phyloP scores from a whole-genome alignment of 352 stramenopile genomes.

The Phytopythium vexans region DNA sequence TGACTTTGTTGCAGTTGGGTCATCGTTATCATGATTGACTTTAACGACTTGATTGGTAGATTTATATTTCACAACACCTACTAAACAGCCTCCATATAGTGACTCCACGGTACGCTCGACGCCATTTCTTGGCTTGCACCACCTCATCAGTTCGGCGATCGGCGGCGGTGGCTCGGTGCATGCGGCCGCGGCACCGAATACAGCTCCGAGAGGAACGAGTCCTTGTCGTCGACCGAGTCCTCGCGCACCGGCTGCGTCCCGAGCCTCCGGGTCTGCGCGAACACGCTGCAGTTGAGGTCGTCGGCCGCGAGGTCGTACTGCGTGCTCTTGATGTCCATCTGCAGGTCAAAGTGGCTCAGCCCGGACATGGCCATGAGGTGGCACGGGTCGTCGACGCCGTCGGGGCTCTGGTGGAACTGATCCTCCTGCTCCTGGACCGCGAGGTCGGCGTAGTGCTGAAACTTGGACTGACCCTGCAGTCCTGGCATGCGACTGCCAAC shows the following conservation, averaged over 20 bases:
- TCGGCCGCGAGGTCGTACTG: slow-evolving; percentile 12
- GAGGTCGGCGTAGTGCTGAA: too few species aligned
- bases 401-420: slow-evolving; percentile 16
- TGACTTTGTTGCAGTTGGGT: too few species aligned
- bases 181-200: slow-evolving; percentile 34
- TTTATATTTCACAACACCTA: too few species aligned
- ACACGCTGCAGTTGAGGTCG: slow-evolving; percentile 14
- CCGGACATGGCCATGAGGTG: slow-evolving; percentile 13
- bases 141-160: too few species aligned
- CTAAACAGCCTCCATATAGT: too few species aligned
- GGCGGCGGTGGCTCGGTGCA: slow-evolving; percentile 14
- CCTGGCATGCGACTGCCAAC: background rate
- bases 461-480: too few species aligned
- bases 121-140: too few species aligned
- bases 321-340: slow-evolving; percentile 9
- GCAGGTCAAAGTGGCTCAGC: slow-evolving; percentile 36
- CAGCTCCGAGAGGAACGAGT: slow-evolving; percentile 36
- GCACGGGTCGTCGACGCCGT: slow-evolving; percentile 13
- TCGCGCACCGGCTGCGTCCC: slow-evolving; percentile 9
- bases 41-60: too few species aligned
- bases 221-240: slow-evolving; percentile 22
- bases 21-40: too few species aligned
- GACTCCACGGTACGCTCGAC: too few species aligned
- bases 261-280: slow-evolving; percentile 8
- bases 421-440: slow-evolving; percentile 1